Evolutionary conservation across 2,329 filamentous ascomycete genomes (phyloP).

Genomic region (Sarocladiaceae sp.): DNA sequence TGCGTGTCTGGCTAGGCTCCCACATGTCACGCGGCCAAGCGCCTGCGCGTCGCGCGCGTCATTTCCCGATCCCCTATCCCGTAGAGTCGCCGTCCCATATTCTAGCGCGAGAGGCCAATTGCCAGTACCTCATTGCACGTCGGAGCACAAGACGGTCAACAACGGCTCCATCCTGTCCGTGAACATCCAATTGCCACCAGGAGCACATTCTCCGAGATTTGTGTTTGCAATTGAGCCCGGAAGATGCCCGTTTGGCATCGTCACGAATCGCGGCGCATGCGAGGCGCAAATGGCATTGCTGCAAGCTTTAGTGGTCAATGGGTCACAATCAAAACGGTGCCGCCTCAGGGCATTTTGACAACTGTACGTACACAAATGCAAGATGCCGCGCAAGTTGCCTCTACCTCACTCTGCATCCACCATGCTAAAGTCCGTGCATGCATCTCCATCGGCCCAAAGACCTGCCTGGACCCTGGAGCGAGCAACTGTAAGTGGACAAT

Average conservation of each 20-base stretch:
- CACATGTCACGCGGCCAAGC: slow-evolving; percentile 4
- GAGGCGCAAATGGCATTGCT: no score
- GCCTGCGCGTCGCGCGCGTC: slow-evolving; percentile 9
- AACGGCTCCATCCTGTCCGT: not conserved
- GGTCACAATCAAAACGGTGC: no score
- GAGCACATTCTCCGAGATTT: not conserved
- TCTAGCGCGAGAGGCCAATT: not conserved
- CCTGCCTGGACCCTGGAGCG: not conserved
- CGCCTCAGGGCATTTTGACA: no score
- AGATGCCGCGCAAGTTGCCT: slow-evolving; percentile 1
- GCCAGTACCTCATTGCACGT: no score
- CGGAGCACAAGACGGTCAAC: no score
- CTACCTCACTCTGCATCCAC: not conserved
- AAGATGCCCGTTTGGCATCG: not conserved
- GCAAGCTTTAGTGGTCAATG: no score
- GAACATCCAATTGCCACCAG: not conserved
- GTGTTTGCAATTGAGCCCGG: not conserved
- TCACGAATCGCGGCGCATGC: not conserved
- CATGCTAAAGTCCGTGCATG: not conserved
- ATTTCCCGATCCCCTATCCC: not conserved
- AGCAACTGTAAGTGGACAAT: not conserved
- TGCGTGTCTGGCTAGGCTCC: not conserved
- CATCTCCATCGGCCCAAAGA: not conserved
- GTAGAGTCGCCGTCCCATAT: no score
- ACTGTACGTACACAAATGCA: slow-evolving; percentile 1